These are phyloP conservation scores for Isochrysis galbana DNA, from an alignment of 78 protist genomes.

Conservation along the genomic window DNA sequence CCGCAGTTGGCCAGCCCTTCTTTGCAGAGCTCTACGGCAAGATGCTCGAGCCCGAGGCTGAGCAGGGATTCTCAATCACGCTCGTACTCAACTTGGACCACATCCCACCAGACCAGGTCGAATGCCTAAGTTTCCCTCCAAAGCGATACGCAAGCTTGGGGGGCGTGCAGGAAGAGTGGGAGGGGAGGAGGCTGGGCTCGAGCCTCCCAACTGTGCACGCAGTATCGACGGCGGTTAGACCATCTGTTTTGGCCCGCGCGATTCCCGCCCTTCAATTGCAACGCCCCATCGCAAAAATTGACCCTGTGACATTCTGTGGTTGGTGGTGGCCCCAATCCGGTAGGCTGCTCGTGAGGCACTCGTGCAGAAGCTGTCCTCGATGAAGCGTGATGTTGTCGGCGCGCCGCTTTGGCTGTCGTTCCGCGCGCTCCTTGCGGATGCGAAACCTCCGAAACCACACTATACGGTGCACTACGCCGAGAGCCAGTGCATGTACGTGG, in stretches of 20 bases:
- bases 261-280: too few species aligned
- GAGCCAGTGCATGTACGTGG: background rate
- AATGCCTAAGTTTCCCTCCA: too few species aligned
- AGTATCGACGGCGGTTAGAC: too few species aligned
- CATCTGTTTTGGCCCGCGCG: too few species aligned
- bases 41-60: background rate
- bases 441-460: background rate
- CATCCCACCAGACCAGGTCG: background rate
- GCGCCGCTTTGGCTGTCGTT: background rate
- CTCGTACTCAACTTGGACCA: background rate
- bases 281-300: too few species aligned
- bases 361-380: background rate
- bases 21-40: background rate
- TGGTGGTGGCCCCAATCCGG: background rate
- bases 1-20: background rate
- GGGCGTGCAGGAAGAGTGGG: too few species aligned
- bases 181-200: too few species aligned
- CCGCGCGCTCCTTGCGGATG: background rate
- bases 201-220: too few species aligned
- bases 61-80: background rate
- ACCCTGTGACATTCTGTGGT: background rate
- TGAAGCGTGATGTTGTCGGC: background rate
- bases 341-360: background rate
- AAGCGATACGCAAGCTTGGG: too few species aligned
- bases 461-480: background rate